These are phyloP conservation scores for Pogostemon cablin DNA, from an alignment of 257 asterid species.

Conservation along the genomic window DNA sequence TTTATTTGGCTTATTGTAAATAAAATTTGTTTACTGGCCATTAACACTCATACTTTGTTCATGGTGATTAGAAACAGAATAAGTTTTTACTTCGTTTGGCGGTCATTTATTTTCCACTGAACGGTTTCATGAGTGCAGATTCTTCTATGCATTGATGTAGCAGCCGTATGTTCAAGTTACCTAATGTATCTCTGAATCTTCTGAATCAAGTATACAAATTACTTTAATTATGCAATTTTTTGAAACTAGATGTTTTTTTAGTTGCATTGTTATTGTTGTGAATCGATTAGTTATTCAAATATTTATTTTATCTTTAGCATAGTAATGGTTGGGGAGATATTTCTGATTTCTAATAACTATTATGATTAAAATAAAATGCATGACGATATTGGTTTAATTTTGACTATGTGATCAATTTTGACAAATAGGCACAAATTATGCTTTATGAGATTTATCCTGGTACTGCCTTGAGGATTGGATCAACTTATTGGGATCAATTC, in stretches of 20 bases:
- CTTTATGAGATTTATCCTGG: slow-evolving; percentile 97
- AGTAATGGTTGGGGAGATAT: slow-evolving; percentile 18
- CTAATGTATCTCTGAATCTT: slow-evolving; percentile 75
- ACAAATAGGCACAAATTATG: slow-evolving; percentile 83
- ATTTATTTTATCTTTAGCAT: slow-evolving; percentile 9
- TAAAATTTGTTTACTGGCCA: no score
- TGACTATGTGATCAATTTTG: slow-evolving; percentile 35
- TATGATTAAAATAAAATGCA: slow-evolving; percentile 26
- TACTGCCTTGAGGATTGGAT: slow-evolving; percentile 74
- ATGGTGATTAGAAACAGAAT: no score
- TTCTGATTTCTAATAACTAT: not conserved
- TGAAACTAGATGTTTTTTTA: slow-evolving; percentile 22
- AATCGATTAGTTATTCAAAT: slow-evolving; percentile 17
- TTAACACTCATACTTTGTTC: no score
- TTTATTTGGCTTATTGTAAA: no score
- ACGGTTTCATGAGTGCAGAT: slow-evolving; percentile 55
- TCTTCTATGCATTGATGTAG: slow-evolving; percentile 87
- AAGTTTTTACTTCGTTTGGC: no score
- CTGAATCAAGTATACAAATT: slow-evolving; percentile 70
- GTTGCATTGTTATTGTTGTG: slow-evolving; percentile 2
- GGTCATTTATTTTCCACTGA: not conserved
- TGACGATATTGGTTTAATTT: slow-evolving; percentile 11
- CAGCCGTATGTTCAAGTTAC: slow-evolving; percentile 84
- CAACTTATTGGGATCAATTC: slow-evolving; percentile 97
- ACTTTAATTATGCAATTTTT: slow-evolving; percentile 32